A percentile compares a stretch with the other conserved stretches of the same genome.
These are phyloP conservation scores for Nitzschia inconspicua DNA, from an alignment of 108 stramenopile species.

Conservation along the genomic window DNA sequence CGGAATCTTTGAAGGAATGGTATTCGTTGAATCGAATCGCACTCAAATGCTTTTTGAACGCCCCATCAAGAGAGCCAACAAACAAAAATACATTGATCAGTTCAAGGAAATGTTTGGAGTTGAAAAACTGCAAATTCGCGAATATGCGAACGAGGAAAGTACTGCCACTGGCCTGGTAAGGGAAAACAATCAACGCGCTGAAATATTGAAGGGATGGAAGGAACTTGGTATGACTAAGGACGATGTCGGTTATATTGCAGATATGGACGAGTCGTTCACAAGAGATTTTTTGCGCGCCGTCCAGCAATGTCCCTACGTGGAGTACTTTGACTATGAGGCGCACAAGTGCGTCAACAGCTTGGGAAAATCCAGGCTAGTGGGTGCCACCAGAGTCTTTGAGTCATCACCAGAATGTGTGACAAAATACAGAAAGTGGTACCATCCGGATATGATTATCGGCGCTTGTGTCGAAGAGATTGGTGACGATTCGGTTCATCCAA, in stretches of 20 bases:
- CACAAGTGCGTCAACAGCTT: conserved; percentile 7
- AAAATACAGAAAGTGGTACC: conserved; percentile 26
- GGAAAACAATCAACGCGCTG: conserved; percentile 41
- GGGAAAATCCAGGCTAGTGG: conserved; percentile 22
- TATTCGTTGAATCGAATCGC: conserved; percentile 49
- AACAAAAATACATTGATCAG: neutral
- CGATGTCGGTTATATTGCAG: conserved; percentile 45
- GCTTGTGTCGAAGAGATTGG: conserved; percentile 50
- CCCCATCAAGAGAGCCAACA: conserved; percentile 17
- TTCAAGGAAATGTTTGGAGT: conserved; percentile 1
- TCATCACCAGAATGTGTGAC: conserved; percentile 39
- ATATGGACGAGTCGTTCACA: conserved; percentile 47
- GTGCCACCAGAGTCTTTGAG: conserved; percentile 42
- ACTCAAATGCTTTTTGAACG: conserved; percentile 33
- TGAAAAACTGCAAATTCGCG: neutral
- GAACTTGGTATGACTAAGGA: conserved; percentile 47
- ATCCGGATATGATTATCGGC: conserved; percentile 57
- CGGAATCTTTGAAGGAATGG: conserved; percentile 44
- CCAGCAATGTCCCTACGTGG: conserved; percentile 41
- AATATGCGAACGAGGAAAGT: neutral
- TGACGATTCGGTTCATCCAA: conserved; percentile 24
- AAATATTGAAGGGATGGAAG: conserved; percentile 45
- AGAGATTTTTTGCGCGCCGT: conserved; percentile 59
- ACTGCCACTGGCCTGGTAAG: neutral
- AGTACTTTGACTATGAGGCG: conserved; percentile 3